phyloP scores from a whole-genome alignment of 306 rosid species.

The Begonia loranthoides region DNA sequence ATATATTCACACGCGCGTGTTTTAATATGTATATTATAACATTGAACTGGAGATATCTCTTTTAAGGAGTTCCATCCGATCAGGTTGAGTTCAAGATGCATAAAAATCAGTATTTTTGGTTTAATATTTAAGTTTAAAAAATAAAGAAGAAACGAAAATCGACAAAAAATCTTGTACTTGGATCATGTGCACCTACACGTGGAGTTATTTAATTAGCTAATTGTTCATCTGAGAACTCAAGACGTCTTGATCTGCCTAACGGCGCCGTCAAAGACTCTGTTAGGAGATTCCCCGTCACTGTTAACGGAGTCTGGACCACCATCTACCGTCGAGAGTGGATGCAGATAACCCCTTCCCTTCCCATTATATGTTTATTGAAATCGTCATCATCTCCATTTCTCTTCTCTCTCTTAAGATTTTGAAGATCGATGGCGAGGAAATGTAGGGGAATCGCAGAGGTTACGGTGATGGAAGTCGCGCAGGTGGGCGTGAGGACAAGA shows the following conservation, averaged over 20 bases:
- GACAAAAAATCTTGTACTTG: not conserved
- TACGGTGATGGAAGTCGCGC: conserved; percentile 41
- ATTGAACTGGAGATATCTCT: no score
- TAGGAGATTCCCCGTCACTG: conserved; percentile 55
- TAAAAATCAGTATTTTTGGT: no score
- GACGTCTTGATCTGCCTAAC: conserved; percentile 35
- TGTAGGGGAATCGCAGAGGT: conserved; percentile 18
- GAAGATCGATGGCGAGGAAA: conserved; percentile 20
- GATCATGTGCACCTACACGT: conserved; percentile 15
- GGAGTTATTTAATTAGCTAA: conserved; percentile 13
- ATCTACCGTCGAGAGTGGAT: conserved; percentile 15
- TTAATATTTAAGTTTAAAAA: no score
- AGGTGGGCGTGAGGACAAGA: conserved; percentile 40
- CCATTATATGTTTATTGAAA: conserved; percentile 34
- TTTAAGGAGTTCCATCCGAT: no score
- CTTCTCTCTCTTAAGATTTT: conserved; percentile 15
- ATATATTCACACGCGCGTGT: no score
- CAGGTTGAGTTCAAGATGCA: no score
- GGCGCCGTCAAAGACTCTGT: conserved; percentile 92
- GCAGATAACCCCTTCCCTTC: not conserved
- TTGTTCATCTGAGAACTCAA: conserved; percentile 11
- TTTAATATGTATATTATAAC: no score
- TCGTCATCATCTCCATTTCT: conserved; percentile 16
- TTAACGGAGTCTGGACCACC: conserved; percentile 48
- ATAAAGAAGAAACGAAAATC: no score